phyloP scores from a whole-genome alignment of 176 grass and related monocot species.

The Triticum timopheevii region DNA sequence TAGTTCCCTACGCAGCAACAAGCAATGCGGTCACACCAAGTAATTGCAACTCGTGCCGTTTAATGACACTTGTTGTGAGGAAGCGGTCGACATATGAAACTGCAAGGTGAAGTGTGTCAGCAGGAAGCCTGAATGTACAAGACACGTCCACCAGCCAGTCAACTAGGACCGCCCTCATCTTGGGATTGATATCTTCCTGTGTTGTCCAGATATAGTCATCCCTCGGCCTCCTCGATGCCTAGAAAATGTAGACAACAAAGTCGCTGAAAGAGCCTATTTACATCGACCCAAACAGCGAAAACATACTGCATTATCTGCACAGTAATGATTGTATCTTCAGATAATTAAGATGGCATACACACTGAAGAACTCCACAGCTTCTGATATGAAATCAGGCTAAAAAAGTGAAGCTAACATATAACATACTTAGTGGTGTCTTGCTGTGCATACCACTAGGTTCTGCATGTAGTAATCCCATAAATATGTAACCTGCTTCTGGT shows the following conservation, averaged over 20 bases:
- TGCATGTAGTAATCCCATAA: not conserved
- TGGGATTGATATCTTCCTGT: slow-evolving; percentile 16
- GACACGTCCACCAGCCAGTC: slow-evolving; percentile 55
- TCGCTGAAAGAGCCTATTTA: not conserved
- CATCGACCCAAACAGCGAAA: not conserved
- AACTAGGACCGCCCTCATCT: slow-evolving; percentile 37
- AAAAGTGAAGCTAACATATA: not conserved
- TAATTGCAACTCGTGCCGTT: slow-evolving; percentile 28
- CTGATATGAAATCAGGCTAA: not conserved
- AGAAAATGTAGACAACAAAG: not conserved
- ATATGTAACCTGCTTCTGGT: not conserved
- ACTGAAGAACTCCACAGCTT: not conserved
- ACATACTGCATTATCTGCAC: not conserved
- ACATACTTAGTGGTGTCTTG: not conserved
- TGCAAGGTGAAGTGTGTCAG: slow-evolving; percentile 55
- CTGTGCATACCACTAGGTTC: not conserved
- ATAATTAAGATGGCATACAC: not conserved
- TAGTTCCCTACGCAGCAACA: slow-evolving; percentile 47
- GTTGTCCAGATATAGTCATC: slow-evolving; percentile 28
- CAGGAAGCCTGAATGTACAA: slow-evolving; percentile 34
- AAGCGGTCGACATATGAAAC: slow-evolving; percentile 53
- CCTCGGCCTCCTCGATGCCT: slow-evolving; percentile 47
- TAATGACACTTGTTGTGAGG: slow-evolving; percentile 29
- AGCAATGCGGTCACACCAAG: slow-evolving; percentile 44
- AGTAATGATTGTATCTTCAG: not conserved